Evolutionary conservation across 1,284 basidiomycete species (phyloP).

Genomic region (Gomphus sp.): DNA sequence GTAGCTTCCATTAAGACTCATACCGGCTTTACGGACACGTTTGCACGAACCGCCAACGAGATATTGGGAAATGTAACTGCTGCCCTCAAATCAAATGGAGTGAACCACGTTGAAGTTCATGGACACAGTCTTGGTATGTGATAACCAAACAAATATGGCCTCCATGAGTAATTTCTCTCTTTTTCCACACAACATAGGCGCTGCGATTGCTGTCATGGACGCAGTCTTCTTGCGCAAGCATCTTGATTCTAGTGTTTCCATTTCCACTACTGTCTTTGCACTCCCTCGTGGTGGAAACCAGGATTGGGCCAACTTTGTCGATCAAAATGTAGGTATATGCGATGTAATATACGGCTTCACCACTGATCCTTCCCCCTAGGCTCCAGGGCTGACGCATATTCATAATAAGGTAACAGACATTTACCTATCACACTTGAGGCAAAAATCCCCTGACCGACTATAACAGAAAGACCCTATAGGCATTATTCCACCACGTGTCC

Average conservation of each 20-base stretch:
- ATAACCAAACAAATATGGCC: neutral
- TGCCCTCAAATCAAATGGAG: conserved; percentile 24
- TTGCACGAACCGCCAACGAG: conserved; percentile 32
- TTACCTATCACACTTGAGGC: conserved; percentile 20
- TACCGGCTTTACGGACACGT: conserved; percentile 36
- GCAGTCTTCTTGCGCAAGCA: conserved; percentile 31
- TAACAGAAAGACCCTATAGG: conserved; percentile 30
- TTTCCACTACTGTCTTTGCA: conserved; percentile 33
- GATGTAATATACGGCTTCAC: neutral
- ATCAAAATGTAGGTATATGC: conserved; percentile 19
- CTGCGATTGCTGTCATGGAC: conserved; percentile 34
- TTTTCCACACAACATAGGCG: conserved; percentile 20
- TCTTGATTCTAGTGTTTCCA: conserved; percentile 23
- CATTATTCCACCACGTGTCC: conserved; percentile 23
- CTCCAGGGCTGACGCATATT: conserved; percentile 15
- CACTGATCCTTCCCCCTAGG: conserved; percentile 12
- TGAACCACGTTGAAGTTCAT: conserved; percentile 30
- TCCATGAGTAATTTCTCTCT: neutral
- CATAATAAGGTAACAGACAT: conserved; percentile 13
- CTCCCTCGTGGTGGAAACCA: conserved; percentile 35
- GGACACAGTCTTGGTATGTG: conserved; percentile 29
- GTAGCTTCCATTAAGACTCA: conserved; percentile 27
- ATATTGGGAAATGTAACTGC: conserved; percentile 29
- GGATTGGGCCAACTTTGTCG: conserved; percentile 35
- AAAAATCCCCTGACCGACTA: neutral